Evolutionary conservation across 2,329 filamentous ascomycete species (phyloP), one percentile per base, ranked within the genome.

Genomic region (Venturiaceae sp.): DNA sequence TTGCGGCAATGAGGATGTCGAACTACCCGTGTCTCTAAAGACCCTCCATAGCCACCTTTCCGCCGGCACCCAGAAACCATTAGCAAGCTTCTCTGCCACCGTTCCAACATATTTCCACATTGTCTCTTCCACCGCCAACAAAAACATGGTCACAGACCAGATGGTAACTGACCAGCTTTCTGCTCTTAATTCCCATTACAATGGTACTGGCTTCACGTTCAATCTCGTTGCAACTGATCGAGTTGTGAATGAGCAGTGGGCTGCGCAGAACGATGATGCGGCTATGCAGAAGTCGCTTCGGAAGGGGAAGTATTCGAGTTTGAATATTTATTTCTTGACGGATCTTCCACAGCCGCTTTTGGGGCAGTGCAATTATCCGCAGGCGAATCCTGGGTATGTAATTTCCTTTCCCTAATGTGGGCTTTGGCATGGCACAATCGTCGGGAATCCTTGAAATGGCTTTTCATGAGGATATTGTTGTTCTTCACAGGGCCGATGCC

Each of bases 281-380:
- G 72, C 62, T 9, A 80, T 83, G 77, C 84, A 83, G 67, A 66
- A 68, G 26, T 67, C 75, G 2, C 75, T 83, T 2, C 79, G 80
- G 23, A 70, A 75, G 60, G 81, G 82, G 55, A 76, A 67, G 39
- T 84, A 84, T 68, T 62, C 64, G 39, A 75, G 76, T 1, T 73
- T 83, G 36, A 84, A 84, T 67, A 71, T 84, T 60, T 84, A 83
- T 71, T 83, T 83, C 71, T 79, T 83, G 67, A 79, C 77, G 33
- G 73, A 83, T 58, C 73, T 83, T 28, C 59, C 65, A 5, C 71
- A 71, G 57, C 68, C 67, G 54, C 68, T 83, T 3, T 72, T 84
- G 2, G 81, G 81, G 1, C 79, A 78, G 56, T 83, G 81, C 70
- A 81, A 77, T 0, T 69, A 83, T 21, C 74, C 74, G 4, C 77